Conservation (phyloP, 2,329 filamentous ascomycete genomes). For the Fusarium citri region DNA sequence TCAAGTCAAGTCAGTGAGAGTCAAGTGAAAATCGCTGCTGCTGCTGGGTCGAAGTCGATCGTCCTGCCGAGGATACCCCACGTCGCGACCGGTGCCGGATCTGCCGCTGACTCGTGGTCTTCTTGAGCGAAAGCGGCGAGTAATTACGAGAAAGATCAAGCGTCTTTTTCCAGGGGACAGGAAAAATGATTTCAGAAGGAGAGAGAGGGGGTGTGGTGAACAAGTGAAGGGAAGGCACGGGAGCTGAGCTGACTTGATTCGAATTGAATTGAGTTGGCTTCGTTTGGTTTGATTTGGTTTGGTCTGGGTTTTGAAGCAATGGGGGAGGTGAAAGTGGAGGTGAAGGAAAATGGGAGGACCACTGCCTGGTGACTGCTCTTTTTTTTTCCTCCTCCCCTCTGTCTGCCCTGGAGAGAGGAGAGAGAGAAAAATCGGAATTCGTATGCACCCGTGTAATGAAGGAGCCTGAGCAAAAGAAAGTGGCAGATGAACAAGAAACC, state of each 20-base stretch:
- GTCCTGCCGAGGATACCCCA: constrained; percentile 48
- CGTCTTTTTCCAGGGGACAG: constrained; percentile 18
- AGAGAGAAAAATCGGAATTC: constrained; percentile 22
- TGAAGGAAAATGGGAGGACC: constrained; percentile 34
- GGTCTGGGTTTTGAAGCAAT: constrained; percentile 1
- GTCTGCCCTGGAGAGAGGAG: background rate
- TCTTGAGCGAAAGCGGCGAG: constrained; percentile 46
- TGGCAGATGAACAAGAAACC: constrained; percentile 37
- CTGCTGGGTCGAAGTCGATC: constrained; percentile 41
- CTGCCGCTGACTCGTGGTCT: constrained; percentile 49
- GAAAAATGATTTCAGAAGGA: constrained; percentile 18
- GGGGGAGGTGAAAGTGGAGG: constrained; percentile 29
- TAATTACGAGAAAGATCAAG: constrained; percentile 42
- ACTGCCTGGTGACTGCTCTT: constrained; percentile 38
- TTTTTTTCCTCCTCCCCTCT: constrained; percentile 9
- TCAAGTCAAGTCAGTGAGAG: background rate
- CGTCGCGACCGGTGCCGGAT: constrained; percentile 48
- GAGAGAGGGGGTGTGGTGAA: constrained; percentile 33
- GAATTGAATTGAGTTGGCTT: background rate
- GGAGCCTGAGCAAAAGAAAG: constrained; percentile 19
- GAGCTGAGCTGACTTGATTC: background rate
- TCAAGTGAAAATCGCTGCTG: background rate
- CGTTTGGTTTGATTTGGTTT: background rate
- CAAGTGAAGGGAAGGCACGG: constrained; percentile 10
- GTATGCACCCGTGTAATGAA: constrained; percentile 27